Percentiles rank a stretch among this genome's conserved stretches.
phyloP scores from a whole-genome alignment of 495 filamentous ascomycete species.

The Recurvomyces mirabilis region DNA sequence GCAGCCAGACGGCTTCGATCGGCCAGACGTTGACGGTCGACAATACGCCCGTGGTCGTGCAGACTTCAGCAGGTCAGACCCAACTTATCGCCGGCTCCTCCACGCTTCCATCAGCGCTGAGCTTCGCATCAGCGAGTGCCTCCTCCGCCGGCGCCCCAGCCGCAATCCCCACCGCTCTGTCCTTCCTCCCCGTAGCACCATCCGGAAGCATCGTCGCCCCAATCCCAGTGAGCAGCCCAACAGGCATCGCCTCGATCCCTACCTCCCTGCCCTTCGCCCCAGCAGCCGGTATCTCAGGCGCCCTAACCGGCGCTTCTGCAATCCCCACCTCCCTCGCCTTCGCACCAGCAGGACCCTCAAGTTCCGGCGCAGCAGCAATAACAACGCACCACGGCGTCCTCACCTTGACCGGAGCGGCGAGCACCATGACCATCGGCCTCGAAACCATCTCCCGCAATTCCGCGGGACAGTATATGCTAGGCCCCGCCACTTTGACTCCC shows the following conservation, averaged over 20 bases:
- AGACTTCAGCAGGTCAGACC: conserved; percentile 1
- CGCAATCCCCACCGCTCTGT: no score
- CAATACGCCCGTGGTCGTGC: conserved; percentile 5
- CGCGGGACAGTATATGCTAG: conserved; percentile 3
- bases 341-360: no score
- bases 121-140: no score
- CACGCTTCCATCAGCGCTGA: no score
- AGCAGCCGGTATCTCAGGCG: no score
- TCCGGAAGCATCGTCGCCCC: no score
- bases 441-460: conserved; percentile 7
- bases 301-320: no score
- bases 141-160: no score
- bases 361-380: no score
- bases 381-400: background rate
- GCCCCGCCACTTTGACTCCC: conserved; percentile 1
- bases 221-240: no score
- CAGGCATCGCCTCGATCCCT: background rate
- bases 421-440: conserved; percentile 1
- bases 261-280: conserved; percentile 1
- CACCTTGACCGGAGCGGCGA: background rate
- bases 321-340: no score
- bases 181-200: no score
- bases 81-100: conserved; percentile 1
- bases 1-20: conserved; percentile 3
- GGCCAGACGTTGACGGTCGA: conserved; percentile 7